Conservation (phyloP, 257 asterid species). For the Gentiana dahurica region DNA sequence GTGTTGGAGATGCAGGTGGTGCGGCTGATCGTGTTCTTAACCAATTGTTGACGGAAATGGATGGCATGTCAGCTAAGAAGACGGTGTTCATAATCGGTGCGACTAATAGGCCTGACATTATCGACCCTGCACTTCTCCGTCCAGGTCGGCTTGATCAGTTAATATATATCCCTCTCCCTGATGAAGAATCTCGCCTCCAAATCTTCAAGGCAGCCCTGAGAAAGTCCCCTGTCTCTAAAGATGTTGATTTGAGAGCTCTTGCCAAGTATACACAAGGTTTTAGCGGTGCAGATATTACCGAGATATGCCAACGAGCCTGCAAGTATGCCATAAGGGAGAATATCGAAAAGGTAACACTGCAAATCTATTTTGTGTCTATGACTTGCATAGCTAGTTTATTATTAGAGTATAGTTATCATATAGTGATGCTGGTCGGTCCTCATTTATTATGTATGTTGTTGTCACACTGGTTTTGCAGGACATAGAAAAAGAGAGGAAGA, state of each 20-base stretch:
- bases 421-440: not conserved
- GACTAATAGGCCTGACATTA: conserved; percentile 51
- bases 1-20: conserved; percentile 56
- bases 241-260: conserved; percentile 40
- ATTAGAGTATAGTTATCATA: not conserved
- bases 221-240: conserved; percentile 43
- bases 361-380: not conserved
- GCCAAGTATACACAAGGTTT: conserved; percentile 48
- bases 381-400: no score
- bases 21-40: conserved; percentile 54
- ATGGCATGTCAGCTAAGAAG: conserved; percentile 50
- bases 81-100: conserved; percentile 57
- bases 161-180: conserved; percentile 51
- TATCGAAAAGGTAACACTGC: conserved; percentile 33
- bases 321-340: conserved; percentile 53
- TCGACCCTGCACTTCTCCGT: conserved; percentile 49
- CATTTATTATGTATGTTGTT: not conserved
- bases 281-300: conserved; percentile 51
- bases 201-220: conserved; percentile 49
- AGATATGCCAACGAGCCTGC: conserved; percentile 51
- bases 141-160: conserved; percentile 59
- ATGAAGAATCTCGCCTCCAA: conserved; percentile 45
- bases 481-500: conserved; percentile 41
- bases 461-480: conserved; percentile 23
- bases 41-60: conserved; percentile 57